These are phyloP conservation scores for Phytophthora pinifolia DNA, from an alignment of 352 stramenopile genomes.

Conservation along the genomic window DNA sequence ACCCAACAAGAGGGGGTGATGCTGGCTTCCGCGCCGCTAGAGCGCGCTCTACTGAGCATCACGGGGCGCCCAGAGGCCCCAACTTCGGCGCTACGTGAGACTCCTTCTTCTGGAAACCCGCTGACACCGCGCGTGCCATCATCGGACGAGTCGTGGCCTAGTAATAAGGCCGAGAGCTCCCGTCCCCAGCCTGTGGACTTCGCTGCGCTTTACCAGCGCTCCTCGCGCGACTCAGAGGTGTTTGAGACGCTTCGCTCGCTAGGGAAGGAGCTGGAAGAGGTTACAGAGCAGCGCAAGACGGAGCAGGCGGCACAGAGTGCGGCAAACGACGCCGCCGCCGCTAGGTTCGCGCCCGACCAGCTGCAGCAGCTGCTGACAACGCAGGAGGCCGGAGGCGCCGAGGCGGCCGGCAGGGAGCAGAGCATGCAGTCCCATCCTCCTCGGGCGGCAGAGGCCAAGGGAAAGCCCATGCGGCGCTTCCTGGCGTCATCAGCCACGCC, in stretches of 20 bases:
- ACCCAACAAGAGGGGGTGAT: slow-evolving; percentile 23
- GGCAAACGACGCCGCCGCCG: slow-evolving; percentile 14
- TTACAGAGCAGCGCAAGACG: slow-evolving; percentile 39
- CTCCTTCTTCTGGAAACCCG: not conserved
- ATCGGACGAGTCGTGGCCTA: slow-evolving; percentile 20
- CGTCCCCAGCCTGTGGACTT: slow-evolving; percentile 35
- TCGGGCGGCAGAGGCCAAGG: slow-evolving; percentile 41
- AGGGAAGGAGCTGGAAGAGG: slow-evolving; percentile 53
- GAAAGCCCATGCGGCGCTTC: slow-evolving; percentile 78
- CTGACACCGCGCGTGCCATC: slow-evolving; percentile 18
- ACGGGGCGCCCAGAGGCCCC: not conserved
- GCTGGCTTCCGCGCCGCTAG: slow-evolving; percentile 11
- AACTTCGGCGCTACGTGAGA: slow-evolving; percentile 3
- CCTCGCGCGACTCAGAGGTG: slow-evolving; percentile 50
- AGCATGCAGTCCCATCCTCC: slow-evolving; percentile 32
- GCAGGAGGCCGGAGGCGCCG: slow-evolving; percentile 39
- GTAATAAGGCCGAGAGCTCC: slow-evolving; percentile 6
- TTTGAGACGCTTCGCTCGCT: slow-evolving; percentile 54
- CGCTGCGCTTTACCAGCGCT: slow-evolving; percentile 65
- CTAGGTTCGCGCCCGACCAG: slow-evolving; percentile 60
- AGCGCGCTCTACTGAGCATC: slow-evolving; percentile 9
- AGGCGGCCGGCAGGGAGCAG: slow-evolving; percentile 47
- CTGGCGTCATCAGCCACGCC: slow-evolving; percentile 53
- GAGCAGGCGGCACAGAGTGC: slow-evolving; percentile 21
- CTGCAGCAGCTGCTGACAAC: slow-evolving; percentile 64